Conservation (phyloP, 805 yeast species). For the Wickerhamiella sorbophila region DNA sequence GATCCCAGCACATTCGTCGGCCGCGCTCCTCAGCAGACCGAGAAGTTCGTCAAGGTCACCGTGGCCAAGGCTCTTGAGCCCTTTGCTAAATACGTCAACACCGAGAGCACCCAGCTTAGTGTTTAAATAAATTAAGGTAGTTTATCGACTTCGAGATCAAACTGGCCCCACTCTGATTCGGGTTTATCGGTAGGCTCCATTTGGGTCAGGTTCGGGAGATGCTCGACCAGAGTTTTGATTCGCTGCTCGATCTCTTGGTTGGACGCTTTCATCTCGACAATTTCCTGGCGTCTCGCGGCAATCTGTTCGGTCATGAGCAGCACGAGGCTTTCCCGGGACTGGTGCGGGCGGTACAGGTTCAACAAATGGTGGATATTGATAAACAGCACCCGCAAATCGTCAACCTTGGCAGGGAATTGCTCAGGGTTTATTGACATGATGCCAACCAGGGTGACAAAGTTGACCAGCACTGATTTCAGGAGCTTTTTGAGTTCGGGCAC, state of each 20-base stretch:
- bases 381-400: slow-evolving; percentile 62
- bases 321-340: slow-evolving; percentile 77
- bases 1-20: slow-evolving; percentile 94
- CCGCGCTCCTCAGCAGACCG: slow-evolving; percentile 96
- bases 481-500: slow-evolving; percentile 56
- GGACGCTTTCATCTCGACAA: slow-evolving; percentile 26
- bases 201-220: slow-evolving; percentile 10
- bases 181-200: background rate
- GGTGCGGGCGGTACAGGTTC: slow-evolving; percentile 91
- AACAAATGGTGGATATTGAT: slow-evolving; percentile 84
- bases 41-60: slow-evolving; percentile 72
- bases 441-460: slow-evolving; percentile 72
- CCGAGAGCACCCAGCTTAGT: slow-evolving; percentile 59
- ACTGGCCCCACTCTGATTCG: background rate
- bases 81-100: slow-evolving; percentile 41
- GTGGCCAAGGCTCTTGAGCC: slow-evolving; percentile 73
- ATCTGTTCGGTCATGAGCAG: slow-evolving; percentile 59
- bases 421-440: slow-evolving; percentile 61
- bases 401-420: slow-evolving; percentile 47
- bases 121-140: slow-evolving; percentile 34
- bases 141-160: background rate
- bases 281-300: slow-evolving; percentile 15
- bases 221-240: slow-evolving; percentile 25
- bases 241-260: slow-evolving; percentile 31
- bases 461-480: slow-evolving; percentile 61